These are phyloP conservation scores for Pestalotiopsis sp. DNA, from an alignment of 2,329 filamentous ascomycete species.

Conservation along the genomic window DNA sequence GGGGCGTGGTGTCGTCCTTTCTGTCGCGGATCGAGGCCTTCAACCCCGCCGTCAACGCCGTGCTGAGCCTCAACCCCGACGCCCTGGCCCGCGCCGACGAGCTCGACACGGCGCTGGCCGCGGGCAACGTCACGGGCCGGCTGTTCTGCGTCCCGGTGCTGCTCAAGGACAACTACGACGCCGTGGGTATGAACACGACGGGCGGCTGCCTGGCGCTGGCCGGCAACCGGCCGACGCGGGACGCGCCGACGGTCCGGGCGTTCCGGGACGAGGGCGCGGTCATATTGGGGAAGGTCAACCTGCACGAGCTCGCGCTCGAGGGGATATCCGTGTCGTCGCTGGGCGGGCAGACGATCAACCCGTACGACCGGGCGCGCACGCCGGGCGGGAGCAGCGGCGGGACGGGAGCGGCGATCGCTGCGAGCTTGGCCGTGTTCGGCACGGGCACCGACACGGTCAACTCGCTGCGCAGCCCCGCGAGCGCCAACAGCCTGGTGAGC, in stretches of 20 bases:
- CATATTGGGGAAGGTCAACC: conserved; percentile 61
- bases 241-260: conserved; percentile 52
- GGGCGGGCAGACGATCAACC: conserved; percentile 66
- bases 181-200: conserved; percentile 57
- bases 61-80: conserved; percentile 53
- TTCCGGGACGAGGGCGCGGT: conserved; percentile 54
- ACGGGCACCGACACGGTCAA: conserved; percentile 66
- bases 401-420: conserved; percentile 59
- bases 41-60: conserved; percentile 59
- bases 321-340: conserved; percentile 64
- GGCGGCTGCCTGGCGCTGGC: conserved; percentile 54
- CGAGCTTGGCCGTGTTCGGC: conserved; percentile 57
- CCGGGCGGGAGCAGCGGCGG: conserved; percentile 67
- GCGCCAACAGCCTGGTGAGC: conserved; percentile 61
- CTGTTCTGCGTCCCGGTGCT: conserved; percentile 65
- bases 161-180: conserved; percentile 67
- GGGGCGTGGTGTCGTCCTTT: conserved; percentile 55
- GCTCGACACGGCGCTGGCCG: conserved; percentile 46
- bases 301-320: conserved; percentile 66
- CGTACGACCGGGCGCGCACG: conserved; percentile 62
- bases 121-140: conserved; percentile 49
- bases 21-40: conserved; percentile 57
- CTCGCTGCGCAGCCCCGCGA: conserved; percentile 62
- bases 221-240: conserved; percentile 42
- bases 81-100: conserved; percentile 45